Conservation (phyloP, 345 rosid species). For the Trapa bicornis region DNA sequence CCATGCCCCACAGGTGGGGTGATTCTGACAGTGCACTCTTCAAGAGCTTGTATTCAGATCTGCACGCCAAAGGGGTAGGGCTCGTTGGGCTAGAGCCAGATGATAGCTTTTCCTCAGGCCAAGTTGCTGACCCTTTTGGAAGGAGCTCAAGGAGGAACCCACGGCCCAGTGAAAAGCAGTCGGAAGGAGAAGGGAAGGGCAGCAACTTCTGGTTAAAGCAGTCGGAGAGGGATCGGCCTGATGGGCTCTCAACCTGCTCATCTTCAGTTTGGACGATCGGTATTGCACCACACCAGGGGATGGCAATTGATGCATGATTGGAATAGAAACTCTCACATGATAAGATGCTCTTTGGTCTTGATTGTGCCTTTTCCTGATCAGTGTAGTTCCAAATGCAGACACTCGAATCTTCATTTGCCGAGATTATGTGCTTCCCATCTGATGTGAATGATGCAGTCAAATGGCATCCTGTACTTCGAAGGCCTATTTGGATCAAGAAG, state of each 20-base stretch:
- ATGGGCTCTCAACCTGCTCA: constrained; percentile 2
- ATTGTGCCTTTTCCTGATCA: constrained; percentile 24
- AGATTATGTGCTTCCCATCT: constrained; percentile 61
- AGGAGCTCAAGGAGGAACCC: constrained; percentile 31
- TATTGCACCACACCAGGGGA: constrained; percentile 56
- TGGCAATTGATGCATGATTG: constrained; percentile 43
- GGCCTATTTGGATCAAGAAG: constrained; percentile 14
- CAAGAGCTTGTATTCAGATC: constrained; percentile 44
- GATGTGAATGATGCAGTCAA: constrained; percentile 51
- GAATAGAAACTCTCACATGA: constrained; percentile 58
- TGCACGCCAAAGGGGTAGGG: constrained; percentile 27
- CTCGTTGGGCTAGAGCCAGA: constrained; percentile 17
- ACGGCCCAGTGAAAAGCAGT: constrained; percentile 38
- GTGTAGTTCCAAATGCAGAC: constrained; percentile 55
- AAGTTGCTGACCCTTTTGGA: constrained; percentile 46
- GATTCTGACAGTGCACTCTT: constrained; percentile 39
- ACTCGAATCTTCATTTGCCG: constrained; percentile 55
- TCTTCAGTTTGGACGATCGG: constrained; percentile 2
- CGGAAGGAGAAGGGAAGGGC: constrained; percentile 20
- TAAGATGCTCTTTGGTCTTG: constrained; percentile 25
- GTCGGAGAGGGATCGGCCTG: constrained; percentile 15
- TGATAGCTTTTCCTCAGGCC: constrained; percentile 76
- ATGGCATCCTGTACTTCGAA: constrained; percentile 37
- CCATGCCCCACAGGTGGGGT: constrained; percentile 54
- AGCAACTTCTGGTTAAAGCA: constrained; percentile 21